Conservation (phyloP, 2,329 filamentous ascomycete genomes). For the Epichloe gansuensis region DNA sequence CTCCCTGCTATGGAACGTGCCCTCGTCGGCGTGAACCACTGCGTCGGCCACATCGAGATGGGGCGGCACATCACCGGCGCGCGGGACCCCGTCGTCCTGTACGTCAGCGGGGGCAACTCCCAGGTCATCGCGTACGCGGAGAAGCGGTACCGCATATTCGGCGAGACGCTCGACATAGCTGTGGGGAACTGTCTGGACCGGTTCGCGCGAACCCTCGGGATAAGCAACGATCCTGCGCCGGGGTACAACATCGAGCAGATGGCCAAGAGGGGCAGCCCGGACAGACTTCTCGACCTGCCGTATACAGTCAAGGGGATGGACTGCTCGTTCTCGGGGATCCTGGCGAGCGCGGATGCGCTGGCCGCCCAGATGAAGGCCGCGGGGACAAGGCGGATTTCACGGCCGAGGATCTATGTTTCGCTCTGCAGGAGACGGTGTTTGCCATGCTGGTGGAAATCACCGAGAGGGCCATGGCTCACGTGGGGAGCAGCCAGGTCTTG, state of each 20-base stretch:
- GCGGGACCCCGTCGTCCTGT: constrained; percentile 83
- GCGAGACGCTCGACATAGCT: constrained; percentile 92
- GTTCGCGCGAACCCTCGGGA: constrained; percentile 81
- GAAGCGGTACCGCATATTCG: constrained; percentile 92
- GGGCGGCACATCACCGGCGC: constrained; percentile 85
- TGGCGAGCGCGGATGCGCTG: constrained; percentile 70
- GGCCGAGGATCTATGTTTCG: constrained; percentile 80
- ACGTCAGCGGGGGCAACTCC: constrained; percentile 92
- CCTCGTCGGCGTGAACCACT: constrained; percentile 95
- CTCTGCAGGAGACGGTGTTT: constrained; percentile 86
- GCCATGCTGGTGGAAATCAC: constrained; percentile 99
- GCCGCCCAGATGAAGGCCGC: constrained; percentile 50
- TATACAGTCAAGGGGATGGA: constrained; percentile 99
- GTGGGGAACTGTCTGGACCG: constrained; percentile 96
- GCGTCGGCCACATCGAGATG: constrained; percentile 98
- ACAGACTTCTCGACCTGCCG: constrained; percentile 70
- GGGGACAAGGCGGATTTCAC: constrained; percentile 49
- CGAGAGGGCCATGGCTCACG: constrained; percentile 95
- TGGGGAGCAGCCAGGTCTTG: constrained; percentile 78
- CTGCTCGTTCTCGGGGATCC: constrained; percentile 86
- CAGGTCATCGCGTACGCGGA: constrained; percentile 96
- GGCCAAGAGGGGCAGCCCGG: constrained; percentile 50
- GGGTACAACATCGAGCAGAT: constrained; percentile 98
- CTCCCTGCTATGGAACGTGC: constrained; percentile 71
- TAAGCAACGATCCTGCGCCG: constrained; percentile 90